phyloP scores from a whole-genome alignment of 192 early-diverging fungal genomes.

The Entomortierella beljakovae region DNA sequence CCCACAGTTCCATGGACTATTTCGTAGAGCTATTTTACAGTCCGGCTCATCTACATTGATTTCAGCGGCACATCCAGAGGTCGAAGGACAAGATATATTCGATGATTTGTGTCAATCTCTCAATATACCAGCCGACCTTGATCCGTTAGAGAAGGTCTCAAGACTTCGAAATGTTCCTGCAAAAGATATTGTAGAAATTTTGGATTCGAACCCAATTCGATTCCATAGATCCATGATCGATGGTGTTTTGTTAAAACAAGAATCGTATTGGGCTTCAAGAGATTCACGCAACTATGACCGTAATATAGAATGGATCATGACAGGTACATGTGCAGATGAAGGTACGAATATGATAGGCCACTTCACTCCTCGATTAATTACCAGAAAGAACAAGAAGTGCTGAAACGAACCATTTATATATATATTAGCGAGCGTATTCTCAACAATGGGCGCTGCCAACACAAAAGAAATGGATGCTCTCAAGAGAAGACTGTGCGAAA shows the following conservation, averaged over 20 bases:
- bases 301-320: conserved; percentile 4
- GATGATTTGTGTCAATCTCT: conserved; percentile 11
- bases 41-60: conserved; percentile 3
- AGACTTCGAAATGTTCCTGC: neutral
- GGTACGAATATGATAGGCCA: neutral
- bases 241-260: conserved; percentile 8
- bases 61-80: neutral
- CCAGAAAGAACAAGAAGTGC: too few species aligned
- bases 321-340: conserved; percentile 12
- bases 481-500: conserved; percentile 1
- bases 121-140: neutral
- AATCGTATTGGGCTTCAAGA: neutral
- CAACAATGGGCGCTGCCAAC: neutral
- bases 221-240: conserved; percentile 2
- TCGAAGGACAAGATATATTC: conserved; percentile 14
- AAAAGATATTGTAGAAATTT: neutral
- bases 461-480: neutral
- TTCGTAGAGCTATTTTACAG: conserved; percentile 1
- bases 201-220: neutral
- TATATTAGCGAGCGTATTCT: too few species aligned
- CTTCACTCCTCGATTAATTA: too few species aligned
- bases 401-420: too few species aligned
- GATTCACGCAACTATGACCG: conserved; percentile 7
- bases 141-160: conserved; percentile 3
- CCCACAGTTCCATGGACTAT: conserved; percentile 5